Base-by-base conservation (phyloP, 768 basidiomycete genomes). In the Pleurotus ostreatus region DNA sequence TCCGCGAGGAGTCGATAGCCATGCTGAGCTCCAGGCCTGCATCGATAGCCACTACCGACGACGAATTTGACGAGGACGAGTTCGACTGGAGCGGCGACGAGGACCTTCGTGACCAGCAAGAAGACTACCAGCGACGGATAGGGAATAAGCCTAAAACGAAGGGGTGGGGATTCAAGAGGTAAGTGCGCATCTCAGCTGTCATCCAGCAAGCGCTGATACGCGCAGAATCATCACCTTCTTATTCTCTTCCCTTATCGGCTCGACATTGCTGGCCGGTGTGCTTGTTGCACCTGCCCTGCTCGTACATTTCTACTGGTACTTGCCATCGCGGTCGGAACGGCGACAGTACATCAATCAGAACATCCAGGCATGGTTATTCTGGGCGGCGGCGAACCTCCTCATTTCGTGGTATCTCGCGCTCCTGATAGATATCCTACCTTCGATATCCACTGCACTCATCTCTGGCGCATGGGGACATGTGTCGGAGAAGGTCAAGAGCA, bases 51-150 rank as follows among this genome's bases (percentile, higher is more conserved):
- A 77, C 70, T 40, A 81, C 79, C 3, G 85, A 87, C 49, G 86
- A 85, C 8, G 84, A 86, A 18, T 80, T 44, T 16, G 41, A 80
- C 9, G 77, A 79, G 0, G 74, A 78, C 1, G 77, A 81, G n/a
- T 89, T 84, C 57, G 85, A 92, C 65, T 90, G 89, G 89, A 85
- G 84, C 39, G 85, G 75, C 15, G 90, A 92, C 60, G 89, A 89
- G 55, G 88, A 92, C 63, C 72, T 92, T 15, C 80, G 77, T 0
- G 84, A 90, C 58, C 78, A 87, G 63, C 85, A 86, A 59, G 81
- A 82, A 44, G 85, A 83, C 64, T 88, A 84, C 49, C 80, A 78
- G 65, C 70, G 83, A 56, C 70, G 78, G 58, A 84, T 86, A 73
- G 86, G 86, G 22, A 65, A 72, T 4, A 72, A 71, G 55, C 63